Base-by-base conservation (phyloP, 768 basidiomycete species). In the Russula dissimulans region DNA sequence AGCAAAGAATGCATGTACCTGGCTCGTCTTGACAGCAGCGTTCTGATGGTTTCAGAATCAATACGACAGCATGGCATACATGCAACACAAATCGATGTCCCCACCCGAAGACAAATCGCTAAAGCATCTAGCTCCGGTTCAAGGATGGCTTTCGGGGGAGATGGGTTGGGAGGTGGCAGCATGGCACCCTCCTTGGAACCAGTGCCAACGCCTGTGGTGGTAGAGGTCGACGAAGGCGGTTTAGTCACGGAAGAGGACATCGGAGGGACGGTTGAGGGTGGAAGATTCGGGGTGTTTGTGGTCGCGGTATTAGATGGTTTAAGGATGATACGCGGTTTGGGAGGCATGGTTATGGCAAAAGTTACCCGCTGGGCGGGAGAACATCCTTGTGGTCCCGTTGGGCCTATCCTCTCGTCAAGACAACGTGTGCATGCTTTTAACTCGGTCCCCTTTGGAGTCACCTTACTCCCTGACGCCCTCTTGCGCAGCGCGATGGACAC, bases 41-140 rank as follows among this genome's bases (percentile, higher is more conserved):
- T 81, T 82, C 86, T 78, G 56, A 59, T 41, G 36, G 32, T 17
- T 31, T 22, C 52, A 54, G 4, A 10, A 29, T 34, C 2, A 52
- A 39, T 14, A 44, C 7, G 31, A 54, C 7, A 15, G 36, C 15
- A 34, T 14, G 26, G 48, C 41, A 29, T 36, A 45, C 14, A 26
- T 26, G 14, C 31, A 31, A 45, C 26, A 15, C 36, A n/a, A 29
- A 7, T 43, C 18, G 18, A 36, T 12, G 46, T 12, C 62, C 71
- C 63, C 61, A 82, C 88, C 76, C 82, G 82, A 29, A 91, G 74
- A 68, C 79, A 84, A 10, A 71, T 69, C 5, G 76, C 71, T 48
- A 91, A 69, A 0, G 82, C 84, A 38, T 75, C 75, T 62, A 84
- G 76, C 71, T 91, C 89, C n/a, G 80, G 78, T 50, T 86, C 81